These are phyloP conservation scores for Lupinus albus DNA, from an alignment of 306 rosid species.

Conservation along the genomic window DNA sequence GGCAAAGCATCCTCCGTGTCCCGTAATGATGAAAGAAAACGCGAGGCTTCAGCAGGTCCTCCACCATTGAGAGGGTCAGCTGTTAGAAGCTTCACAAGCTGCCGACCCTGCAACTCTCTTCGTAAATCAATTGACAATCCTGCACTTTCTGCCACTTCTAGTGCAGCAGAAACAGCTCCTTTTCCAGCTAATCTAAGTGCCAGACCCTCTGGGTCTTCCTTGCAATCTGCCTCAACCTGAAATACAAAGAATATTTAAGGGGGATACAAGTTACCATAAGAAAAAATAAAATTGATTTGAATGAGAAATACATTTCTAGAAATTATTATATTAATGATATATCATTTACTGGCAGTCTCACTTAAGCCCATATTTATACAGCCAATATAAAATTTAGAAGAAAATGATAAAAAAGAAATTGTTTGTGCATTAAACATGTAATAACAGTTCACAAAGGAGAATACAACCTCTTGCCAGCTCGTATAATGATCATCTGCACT, in stretches of 20 bases:
- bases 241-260: slow-evolving; percentile 32
- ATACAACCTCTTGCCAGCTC: slow-evolving; percentile 96
- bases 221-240: slow-evolving; percentile 97
- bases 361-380: slow-evolving; percentile 23
- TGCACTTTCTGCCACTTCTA: slow-evolving; percentile 98
- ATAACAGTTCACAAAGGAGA: slow-evolving; percentile 34
- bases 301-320: neutral
- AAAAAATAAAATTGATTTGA: slow-evolving; percentile 11
- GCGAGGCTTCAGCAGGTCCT: slow-evolving; percentile 99
- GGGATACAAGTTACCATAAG: neutral
- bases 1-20: slow-evolving; percentile 96
- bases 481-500: slow-evolving; percentile 83
- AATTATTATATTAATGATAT: neutral
- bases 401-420: slow-evolving; percentile 20
- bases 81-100: slow-evolving; percentile 96
- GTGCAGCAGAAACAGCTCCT: slow-evolving; percentile 98
- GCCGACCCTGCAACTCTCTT: slow-evolving; percentile 94
- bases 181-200: slow-evolving; percentile 96
- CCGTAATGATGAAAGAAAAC: slow-evolving; percentile 92
- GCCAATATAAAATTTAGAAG: slow-evolving; percentile 27
- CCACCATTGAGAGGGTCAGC: slow-evolving; percentile 99
- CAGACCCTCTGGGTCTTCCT: slow-evolving; percentile 97
- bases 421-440: slow-evolving; percentile 19
- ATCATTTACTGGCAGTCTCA: slow-evolving; percentile 26
- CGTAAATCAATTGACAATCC: slow-evolving; percentile 86